Evolutionary conservation across 176 grass and related monocot genomes (phyloP).

Genomic region (Musa itinerans): DNA sequence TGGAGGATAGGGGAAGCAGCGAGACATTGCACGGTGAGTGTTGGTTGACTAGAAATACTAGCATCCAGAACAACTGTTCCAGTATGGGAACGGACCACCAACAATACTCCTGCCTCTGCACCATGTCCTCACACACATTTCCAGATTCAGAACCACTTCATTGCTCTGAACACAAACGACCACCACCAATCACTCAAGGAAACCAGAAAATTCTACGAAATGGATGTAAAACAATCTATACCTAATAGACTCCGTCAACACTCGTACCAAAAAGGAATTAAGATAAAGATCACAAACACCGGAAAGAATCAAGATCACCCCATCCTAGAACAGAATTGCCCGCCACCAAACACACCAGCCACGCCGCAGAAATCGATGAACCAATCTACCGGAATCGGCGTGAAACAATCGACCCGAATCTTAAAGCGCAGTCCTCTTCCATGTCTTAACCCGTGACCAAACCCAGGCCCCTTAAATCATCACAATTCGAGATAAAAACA

Average conservation of each 20-base stretch:
- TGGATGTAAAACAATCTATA: not conserved
- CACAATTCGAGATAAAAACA: not conserved
- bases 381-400: not conserved
- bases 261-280: not conserved
- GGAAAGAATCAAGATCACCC: not conserved
- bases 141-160: constrained; percentile 10
- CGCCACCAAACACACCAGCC: not conserved
- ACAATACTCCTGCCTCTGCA: constrained; percentile 19
- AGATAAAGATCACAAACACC: not conserved
- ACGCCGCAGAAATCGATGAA: not conserved
- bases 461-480: not conserved
- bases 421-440: constrained; percentile 15
- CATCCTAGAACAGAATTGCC: not conserved
- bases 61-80: constrained; percentile 25
- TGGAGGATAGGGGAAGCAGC: constrained; percentile 74
- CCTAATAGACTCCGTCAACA: too few relatives aligned
- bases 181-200: not conserved
- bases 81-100: constrained; percentile 25
- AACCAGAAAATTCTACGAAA: not conserved
- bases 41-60: constrained; percentile 21
- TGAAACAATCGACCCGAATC: not conserved
- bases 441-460: constrained; percentile 1
- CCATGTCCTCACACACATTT: constrained; percentile 28
- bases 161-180: not conserved
- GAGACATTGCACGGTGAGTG: constrained; percentile 62